Percentiles rank a stretch among this genome's conserved stretches.
phyloP scores from a whole-genome alignment of 2,329 filamentous ascomycete genomes.

The Passalora sequoiae region DNA sequence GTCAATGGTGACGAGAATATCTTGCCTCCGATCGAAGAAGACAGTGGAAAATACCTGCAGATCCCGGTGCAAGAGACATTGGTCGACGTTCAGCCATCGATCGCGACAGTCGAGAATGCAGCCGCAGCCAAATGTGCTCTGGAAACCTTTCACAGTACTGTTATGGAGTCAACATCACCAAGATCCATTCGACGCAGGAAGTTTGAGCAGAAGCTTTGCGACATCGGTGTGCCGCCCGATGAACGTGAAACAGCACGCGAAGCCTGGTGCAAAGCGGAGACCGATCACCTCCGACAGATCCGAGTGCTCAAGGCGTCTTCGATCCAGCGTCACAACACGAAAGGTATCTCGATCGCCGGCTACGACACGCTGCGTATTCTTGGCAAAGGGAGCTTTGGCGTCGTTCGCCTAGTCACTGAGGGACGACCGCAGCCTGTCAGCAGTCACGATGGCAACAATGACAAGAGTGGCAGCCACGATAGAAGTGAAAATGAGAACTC shows the following conservation, averaged over 20 bases:
- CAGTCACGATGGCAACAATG: not conserved
- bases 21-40: constrained; percentile 33
- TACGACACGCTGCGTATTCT: constrained; percentile 79
- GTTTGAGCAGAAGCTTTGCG: constrained; percentile 60
- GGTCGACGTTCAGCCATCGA: constrained; percentile 33
- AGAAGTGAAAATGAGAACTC: too few species aligned
- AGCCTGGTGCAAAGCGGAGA: constrained; percentile 64
- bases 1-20: constrained; percentile 24
- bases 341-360: constrained; percentile 53
- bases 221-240: constrained; percentile 53
- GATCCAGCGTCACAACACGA: constrained; percentile 43
- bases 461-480: constrained; percentile 1
- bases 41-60: constrained; percentile 23
- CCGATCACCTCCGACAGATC: constrained; percentile 66
- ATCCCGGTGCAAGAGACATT: constrained; percentile 31
- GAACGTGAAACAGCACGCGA: constrained; percentile 50
- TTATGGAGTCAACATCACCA: constrained; percentile 50
- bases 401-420: constrained; percentile 79
- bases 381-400: constrained; percentile 90
- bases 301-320: constrained; percentile 64
- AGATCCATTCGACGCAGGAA: constrained; percentile 58
- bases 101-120: constrained; percentile 67
- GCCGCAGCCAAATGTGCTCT: constrained; percentile 80
- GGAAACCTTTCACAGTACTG: constrained; percentile 71
- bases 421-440: constrained; percentile 6